These are phyloP conservation scores for Fusarium drepaniforme DNA, from an alignment of 2,329 filamentous ascomycete species.

Conservation along the genomic window DNA sequence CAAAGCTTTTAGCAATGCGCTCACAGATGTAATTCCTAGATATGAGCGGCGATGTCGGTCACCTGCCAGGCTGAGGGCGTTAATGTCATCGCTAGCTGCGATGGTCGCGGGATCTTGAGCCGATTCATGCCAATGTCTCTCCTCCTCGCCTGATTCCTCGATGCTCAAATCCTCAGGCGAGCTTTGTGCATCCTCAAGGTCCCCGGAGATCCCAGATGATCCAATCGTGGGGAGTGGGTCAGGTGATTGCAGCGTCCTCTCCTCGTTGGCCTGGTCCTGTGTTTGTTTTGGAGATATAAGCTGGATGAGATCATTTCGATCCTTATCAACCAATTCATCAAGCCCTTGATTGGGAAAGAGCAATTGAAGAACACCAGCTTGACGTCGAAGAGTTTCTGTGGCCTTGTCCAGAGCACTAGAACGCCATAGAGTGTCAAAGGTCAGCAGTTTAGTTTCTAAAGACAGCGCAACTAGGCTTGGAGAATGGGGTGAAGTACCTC, in stretches of 20 bases:
- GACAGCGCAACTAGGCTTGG: neutral
- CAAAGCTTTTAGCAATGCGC: constrained; percentile 71
- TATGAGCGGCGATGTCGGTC: constrained; percentile 70
- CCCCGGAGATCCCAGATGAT: neutral
- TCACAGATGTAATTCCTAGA: constrained; percentile 73
- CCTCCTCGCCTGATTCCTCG: constrained; percentile 40
- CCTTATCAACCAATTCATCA: constrained; percentile 10
- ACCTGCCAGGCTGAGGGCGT: constrained; percentile 57
- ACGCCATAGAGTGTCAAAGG: neutral
- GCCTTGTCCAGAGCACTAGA: constrained; percentile 36
- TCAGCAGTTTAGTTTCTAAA: neutral
- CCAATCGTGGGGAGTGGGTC: neutral
- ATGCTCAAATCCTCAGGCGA: constrained; percentile 17
- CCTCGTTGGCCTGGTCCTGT: neutral
- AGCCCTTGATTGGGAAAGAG: constrained; percentile 5
- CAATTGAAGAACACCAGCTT: constrained; percentile 9
- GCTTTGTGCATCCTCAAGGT: neutral
- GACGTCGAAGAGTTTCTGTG: constrained; percentile 7
- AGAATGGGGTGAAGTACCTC: neutral
- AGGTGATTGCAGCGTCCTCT: neutral
- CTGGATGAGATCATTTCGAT: constrained; percentile 5
- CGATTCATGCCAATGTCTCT: constrained; percentile 47
- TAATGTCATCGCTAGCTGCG: constrained; percentile 47
- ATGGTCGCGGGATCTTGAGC: constrained; percentile 39
- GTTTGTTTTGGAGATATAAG: neutral